Conservation (phyloP, 2,329 filamentous ascomycete genomes). For the Bimuria novae-zelandiae region DNA sequence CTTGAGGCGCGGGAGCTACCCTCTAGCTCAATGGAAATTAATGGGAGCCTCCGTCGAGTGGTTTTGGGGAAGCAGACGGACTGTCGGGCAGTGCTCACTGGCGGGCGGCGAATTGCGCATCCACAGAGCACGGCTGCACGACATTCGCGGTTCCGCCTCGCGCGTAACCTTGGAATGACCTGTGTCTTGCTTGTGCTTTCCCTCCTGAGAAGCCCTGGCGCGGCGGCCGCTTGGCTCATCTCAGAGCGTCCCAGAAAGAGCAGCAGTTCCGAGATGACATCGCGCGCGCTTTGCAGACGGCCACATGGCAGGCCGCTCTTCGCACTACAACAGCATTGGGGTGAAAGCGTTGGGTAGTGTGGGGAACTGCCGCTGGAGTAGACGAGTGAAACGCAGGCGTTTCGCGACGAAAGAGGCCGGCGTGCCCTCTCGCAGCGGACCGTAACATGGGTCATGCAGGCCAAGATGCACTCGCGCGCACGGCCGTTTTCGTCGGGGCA, state of each 20-base stretch:
- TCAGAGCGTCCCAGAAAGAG: constrained; percentile 4
- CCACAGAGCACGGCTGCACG: not conserved
- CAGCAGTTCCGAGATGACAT: not conserved
- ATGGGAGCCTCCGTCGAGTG: not conserved
- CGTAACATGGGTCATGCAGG: not conserved
- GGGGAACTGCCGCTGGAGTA: constrained; percentile 1
- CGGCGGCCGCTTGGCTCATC: constrained; percentile 14
- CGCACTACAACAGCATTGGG: not conserved
- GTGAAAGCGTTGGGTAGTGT: too few species aligned
- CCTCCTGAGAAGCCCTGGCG: not conserved
- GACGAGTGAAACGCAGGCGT: constrained; percentile 7
- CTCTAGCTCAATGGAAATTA: not conserved
- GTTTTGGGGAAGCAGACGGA: not conserved
- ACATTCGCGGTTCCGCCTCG: not conserved
- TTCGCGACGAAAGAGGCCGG: constrained; percentile 7
- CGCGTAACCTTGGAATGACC: not conserved
- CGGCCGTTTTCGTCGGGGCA: not conserved
- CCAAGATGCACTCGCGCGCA: not conserved
- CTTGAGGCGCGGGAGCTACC: not conserved
- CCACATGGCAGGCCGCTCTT: constrained; percentile 6
- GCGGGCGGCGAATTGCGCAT: constrained; percentile 5
- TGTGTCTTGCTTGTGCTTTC: not conserved
- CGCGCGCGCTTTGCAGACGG: not conserved
- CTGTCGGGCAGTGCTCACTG: constrained; percentile 1
- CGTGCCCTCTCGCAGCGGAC: not conserved